phyloP scores from a whole-genome alignment of 257 asterid genomes.

The Buddleja alternifolia region DNA sequence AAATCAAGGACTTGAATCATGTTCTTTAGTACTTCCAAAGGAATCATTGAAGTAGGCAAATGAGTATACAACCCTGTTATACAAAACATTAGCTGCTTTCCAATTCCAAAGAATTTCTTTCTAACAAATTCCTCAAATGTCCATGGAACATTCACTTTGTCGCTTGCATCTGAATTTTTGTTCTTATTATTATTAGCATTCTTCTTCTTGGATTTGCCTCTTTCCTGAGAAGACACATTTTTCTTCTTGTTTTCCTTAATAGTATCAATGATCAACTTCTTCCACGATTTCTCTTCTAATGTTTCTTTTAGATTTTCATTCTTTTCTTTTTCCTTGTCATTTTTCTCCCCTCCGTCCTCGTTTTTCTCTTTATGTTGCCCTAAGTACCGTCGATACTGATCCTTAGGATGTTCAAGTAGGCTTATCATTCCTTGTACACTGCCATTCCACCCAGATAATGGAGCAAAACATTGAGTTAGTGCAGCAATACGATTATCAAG shows the following conservation, averaged over 20 bases:
- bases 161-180: neutral
- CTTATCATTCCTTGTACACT: slow-evolving; percentile 39
- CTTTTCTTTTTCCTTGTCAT: neutral
- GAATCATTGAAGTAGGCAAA: slow-evolving; percentile 59
- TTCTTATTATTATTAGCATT: slow-evolving; percentile 17
- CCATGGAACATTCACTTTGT: slow-evolving; percentile 7
- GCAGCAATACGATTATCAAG: slow-evolving; percentile 53
- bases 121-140: slow-evolving; percentile 60
- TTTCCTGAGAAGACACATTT: slow-evolving; percentile 21
- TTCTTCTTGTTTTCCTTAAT: slow-evolving; percentile 37
- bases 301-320: slow-evolving; percentile 25
- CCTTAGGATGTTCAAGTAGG: slow-evolving; percentile 56
- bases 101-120: slow-evolving; percentile 22
- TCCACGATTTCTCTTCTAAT: slow-evolving; percentile 28
- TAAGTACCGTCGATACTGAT: slow-evolving; percentile 42
- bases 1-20: slow-evolving; percentile 39
- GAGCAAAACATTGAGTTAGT: slow-evolving; percentile 50
- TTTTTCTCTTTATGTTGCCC: neutral
- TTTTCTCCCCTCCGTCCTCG: slow-evolving; percentile 18
- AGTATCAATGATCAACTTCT: slow-evolving; percentile 38
- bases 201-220: slow-evolving; percentile 13
- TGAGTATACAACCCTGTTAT: slow-evolving; percentile 57
- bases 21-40: slow-evolving; percentile 32
- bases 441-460: slow-evolving; percentile 56
- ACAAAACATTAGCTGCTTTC: slow-evolving; percentile 31